Conservation (phyloP, 31 red algal species). For the Odonthalia washingtoniensis region DNA sequence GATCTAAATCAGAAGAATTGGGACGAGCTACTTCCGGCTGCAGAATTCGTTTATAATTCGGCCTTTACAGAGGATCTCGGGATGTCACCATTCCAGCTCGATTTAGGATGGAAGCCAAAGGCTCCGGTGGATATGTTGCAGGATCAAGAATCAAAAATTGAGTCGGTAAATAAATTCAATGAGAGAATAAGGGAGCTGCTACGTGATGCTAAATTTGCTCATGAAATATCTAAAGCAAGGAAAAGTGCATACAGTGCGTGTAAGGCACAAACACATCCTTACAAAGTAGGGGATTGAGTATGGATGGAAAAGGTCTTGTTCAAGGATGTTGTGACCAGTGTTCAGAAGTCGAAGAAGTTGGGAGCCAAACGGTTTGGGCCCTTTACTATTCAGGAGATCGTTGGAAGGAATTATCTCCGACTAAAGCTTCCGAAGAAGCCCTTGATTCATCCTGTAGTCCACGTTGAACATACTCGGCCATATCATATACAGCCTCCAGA, state of each 20-base stretch:
- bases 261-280: neutral
- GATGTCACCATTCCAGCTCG: neutral
- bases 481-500: neutral
- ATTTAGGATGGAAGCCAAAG: neutral
- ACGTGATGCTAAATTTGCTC: conserved; percentile 4
- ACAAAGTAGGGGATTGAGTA: conserved; percentile 32
- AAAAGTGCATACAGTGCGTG: neutral
- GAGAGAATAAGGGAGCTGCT: neutral
- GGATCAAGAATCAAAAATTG: neutral
- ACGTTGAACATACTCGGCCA: neutral
- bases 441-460: neutral
- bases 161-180: neutral
- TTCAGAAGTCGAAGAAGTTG: conserved; percentile 10
- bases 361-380: conserved; percentile 19
- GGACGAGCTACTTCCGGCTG: too few species aligned
- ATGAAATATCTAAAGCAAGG: conserved; percentile 6
- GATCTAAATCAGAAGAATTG: conserved; percentile 11
- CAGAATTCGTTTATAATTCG: neutral
- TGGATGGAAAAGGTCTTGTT: conserved; percentile 3
- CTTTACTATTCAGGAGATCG: conserved; percentile 18
- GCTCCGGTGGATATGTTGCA: neutral
- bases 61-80: neutral
- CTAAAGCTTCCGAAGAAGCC: neutral
- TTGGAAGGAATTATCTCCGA: neutral
- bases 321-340: neutral